phyloP scores from a whole-genome alignment of 2,329 filamentous ascomycete genomes.

The Talaromyces sp. region DNA sequence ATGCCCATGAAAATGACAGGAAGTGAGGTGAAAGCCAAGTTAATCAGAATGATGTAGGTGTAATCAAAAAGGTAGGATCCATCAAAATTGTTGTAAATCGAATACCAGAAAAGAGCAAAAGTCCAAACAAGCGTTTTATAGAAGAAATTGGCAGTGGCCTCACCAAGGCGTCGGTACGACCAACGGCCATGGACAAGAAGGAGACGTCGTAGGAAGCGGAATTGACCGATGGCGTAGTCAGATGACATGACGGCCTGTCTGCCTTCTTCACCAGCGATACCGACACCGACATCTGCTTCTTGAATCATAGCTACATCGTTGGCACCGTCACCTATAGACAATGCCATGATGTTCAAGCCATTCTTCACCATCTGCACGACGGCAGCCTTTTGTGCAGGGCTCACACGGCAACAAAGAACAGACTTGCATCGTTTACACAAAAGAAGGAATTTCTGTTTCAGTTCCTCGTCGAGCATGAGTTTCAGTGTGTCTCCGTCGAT shows the following conservation, averaged over 20 bases:
- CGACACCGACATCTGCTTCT: constrained; percentile 92
- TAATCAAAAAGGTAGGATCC: constrained; percentile 97
- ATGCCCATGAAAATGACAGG: constrained; percentile 95
- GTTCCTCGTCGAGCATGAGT: constrained; percentile 72
- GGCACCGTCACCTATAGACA: constrained; percentile 88
- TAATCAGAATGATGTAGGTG: constrained; percentile 95
- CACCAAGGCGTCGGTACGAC: constrained; percentile 91
- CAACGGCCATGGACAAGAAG: constrained; percentile 88
- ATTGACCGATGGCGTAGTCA: constrained; percentile 92
- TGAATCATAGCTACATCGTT: constrained; percentile 99
- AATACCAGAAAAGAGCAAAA: constrained; percentile 94
- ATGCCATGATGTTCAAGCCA: constrained; percentile 91
- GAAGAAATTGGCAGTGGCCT: constrained; percentile 98
- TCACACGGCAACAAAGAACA: constrained; percentile 95
- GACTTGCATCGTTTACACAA: constrained; percentile 97
- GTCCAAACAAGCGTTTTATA: constrained; percentile 99
- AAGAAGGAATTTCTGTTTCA: constrained; percentile 89
- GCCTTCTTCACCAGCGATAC: constrained; percentile 89
- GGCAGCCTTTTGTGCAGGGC: constrained; percentile 93
- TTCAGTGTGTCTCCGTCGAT: constrained; percentile 94
- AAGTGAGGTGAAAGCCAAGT: constrained; percentile 92
- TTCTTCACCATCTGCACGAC: constrained; percentile 94
- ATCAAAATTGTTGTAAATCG: constrained; percentile 93
- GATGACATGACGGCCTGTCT: constrained; percentile 94
- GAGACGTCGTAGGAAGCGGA: constrained; percentile 79